Evolutionary conservation across 2,329 filamentous ascomycete genomes (phyloP).

Genomic region (Drechslerella coelobrocha): DNA sequence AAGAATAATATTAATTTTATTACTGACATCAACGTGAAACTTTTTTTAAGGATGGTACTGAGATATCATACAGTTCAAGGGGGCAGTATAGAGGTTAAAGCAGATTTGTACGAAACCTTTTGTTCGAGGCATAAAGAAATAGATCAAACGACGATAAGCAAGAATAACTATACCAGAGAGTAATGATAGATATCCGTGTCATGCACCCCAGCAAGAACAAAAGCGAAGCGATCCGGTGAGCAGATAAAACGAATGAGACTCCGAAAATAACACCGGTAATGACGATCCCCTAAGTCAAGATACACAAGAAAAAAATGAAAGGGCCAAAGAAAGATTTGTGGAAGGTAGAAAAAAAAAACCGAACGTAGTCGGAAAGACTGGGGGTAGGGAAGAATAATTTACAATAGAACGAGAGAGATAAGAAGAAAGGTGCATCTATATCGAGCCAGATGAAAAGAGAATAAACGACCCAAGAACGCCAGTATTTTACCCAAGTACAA

Average conservation of each 20-base stretch:
- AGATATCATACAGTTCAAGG: constrained; percentile 11
- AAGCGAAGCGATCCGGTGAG: background rate
- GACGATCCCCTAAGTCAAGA: constrained; percentile 10
- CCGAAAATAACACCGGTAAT: constrained; percentile 23
- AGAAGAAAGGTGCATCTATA: constrained; percentile 22
- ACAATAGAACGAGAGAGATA: constrained; percentile 31
- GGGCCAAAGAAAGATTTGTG: background rate
- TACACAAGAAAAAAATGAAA: constrained; percentile 7
- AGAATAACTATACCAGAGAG: background rate
- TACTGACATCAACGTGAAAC: background rate
- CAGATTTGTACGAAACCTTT: no score
- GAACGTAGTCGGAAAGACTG: background rate
- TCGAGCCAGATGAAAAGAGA: background rate
- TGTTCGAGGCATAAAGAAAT: background rate
- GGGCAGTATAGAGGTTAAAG: background rate
- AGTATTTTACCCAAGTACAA: constrained; percentile 1
- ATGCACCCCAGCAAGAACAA: constrained; percentile 16
- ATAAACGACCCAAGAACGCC: constrained; percentile 24
- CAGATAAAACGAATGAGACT: constrained; percentile 11
- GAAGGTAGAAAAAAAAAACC: background rate
- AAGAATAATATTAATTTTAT: background rate
- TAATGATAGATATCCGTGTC: constrained; percentile 5
- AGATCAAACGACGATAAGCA: background rate
- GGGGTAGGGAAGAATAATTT: constrained; percentile 16
- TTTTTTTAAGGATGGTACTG: background rate